phyloP scores from a whole-genome alignment of 228 moss, liverwort and hornwort species.

The Sphagnum magellanicum region DNA sequence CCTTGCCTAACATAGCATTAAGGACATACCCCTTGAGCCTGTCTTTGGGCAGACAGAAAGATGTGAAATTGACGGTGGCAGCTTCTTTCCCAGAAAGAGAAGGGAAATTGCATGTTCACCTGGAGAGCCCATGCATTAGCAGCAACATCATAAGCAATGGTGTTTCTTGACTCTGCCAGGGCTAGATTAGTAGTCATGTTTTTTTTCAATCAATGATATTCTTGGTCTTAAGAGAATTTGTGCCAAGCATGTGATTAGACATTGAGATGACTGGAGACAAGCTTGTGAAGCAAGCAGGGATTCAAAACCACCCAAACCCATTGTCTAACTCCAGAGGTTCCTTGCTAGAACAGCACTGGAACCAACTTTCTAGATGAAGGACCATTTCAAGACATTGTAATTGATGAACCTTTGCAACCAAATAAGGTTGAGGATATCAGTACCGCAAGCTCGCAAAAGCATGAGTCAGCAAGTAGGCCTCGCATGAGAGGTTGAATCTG shows the following conservation, averaged over 20 bases:
- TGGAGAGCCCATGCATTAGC: too few species aligned
- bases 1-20: too few species aligned
- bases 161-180: too few species aligned
- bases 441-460: conserved; percentile 63
- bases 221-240: too few species aligned
- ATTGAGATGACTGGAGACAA: too few species aligned
- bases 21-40: too few species aligned
- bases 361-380: neutral
- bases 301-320: neutral
- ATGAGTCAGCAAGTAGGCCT: conserved; percentile 36
- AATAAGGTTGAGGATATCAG: neutral
- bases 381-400: neutral
- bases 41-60: too few species aligned
- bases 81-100: conserved; percentile 49
- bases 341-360: neutral
- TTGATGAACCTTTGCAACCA: neutral
- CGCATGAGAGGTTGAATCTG: conserved; percentile 49
- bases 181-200: too few species aligned
- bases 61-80: conserved; percentile 29
- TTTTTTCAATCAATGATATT: too few species aligned
- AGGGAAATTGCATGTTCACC: conserved; percentile 18
- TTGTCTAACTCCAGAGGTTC: neutral
- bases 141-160: too few species aligned
- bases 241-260: too few species aligned
- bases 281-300: neutral